Evolutionary conservation across 768 basidiomycete species (phyloP).

Genomic region (Termitomyces heimii): DNA sequence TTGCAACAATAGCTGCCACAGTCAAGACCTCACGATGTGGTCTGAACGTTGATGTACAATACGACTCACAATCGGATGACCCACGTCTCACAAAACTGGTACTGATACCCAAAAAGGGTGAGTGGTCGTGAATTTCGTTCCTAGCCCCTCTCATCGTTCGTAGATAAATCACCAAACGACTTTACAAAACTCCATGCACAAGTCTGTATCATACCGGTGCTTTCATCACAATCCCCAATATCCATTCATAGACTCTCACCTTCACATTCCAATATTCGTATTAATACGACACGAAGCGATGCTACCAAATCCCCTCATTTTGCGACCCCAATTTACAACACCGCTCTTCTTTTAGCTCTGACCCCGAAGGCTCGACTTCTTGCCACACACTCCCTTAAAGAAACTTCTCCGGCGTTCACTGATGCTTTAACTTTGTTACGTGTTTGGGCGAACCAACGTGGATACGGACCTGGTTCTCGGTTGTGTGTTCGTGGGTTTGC

Average conservation of each 20-base stretch:
- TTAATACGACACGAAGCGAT: conserved; percentile 13
- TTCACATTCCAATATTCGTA: conserved; percentile 53
- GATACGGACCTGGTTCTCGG: conserved; percentile 55
- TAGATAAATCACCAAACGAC: conserved; percentile 48
- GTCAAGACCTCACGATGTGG: conserved; percentile 38
- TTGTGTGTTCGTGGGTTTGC: conserved; percentile 68
- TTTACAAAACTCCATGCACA: conserved; percentile 65
- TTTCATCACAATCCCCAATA: conserved; percentile 57
- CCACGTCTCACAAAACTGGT: conserved; percentile 62
- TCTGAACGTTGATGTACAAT: conserved; percentile 54
- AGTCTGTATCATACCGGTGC: conserved; percentile 69
- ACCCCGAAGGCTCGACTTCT: conserved; percentile 50
- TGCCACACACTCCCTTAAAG: conserved; percentile 43
- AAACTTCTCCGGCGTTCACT: conserved; percentile 55
- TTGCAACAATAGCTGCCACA: conserved; percentile 69
- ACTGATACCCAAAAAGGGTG: conserved; percentile 51
- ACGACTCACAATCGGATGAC: conserved; percentile 53
- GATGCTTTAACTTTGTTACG: conserved; percentile 77
- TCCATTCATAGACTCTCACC: conserved; percentile 68
- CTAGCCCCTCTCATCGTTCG: conserved; percentile 13
- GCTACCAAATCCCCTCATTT: conserved; percentile 19
- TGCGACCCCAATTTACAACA: conserved; percentile 80
- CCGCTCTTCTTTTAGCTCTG: conserved; percentile 50
- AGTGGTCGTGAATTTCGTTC: conserved; percentile 18
- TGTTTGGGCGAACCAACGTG: conserved; percentile 88